Base-by-base conservation (phyloP, 2,329 filamentous ascomycete genomes). In the Juglanconis juglandina region DNA sequence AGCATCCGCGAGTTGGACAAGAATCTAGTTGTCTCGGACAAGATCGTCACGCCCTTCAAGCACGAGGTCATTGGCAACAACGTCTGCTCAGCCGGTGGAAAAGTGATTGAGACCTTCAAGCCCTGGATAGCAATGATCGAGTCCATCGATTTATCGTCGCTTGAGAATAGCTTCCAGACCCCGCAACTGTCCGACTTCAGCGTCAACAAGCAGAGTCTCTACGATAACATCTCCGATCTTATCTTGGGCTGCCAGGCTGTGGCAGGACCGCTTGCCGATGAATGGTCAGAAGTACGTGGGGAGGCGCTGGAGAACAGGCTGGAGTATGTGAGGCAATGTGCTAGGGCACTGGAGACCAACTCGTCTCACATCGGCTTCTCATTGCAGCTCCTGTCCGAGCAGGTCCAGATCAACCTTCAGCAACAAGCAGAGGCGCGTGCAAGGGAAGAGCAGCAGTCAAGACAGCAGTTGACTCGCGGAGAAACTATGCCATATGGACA, bases 261-360 rank as follows among this genome's bases (percentile, higher is more conserved):
- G n/a, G 91, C 92, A 5, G 91, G 91, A 8, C 95, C 95, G 5
- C 76, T 99, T 48, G 91, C 89, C 8, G 95, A 99, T 71, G 95
- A 99, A 75, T 99, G 95, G 95, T 87, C 93, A 4, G 92, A 96
- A 71, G 81, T 93, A n/a, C 87, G 92, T 48, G 92, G 92, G 1
- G 92, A 96, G 71, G 90, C 93, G 7, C 79, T 99, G 35, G 94
- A 97, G 70, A 91, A 91, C 66, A 87, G 95, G 30, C 76, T 98
- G 33, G 90, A 89, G 65, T 88, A 90, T 64, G 92, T 97, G 61
- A 86, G 89, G 56, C 82, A 86, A 61, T 90, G 91, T 63, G 87
- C 88, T 9, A 86, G 89, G 67, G 90, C 94, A 51, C 79, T 99
- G 17, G 92, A 98, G 72, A 90, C 88, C 24, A 93, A 91, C 68